Evolutionary conservation across 768 basidiomycete species (phyloP), one percentile per base, ranked within the genome.

Genomic region (Termitomyces sp.): DNA sequence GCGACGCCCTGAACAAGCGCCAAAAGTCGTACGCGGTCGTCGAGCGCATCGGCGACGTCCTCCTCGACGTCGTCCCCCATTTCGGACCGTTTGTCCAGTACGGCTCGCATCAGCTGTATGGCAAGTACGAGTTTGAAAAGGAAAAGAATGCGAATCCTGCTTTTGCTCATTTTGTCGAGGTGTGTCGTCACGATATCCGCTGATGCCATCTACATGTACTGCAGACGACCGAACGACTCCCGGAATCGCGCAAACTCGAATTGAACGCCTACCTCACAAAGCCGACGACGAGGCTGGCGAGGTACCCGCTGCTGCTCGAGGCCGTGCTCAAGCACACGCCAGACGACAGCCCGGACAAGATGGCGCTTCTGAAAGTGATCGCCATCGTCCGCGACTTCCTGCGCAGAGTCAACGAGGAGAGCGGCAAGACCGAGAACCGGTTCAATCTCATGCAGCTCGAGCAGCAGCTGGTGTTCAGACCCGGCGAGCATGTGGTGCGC

Each of bases 61-160:
- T 98, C 26, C 73, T 93, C 46, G 95, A 98, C 33, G 75, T 81
- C 22, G 91, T 95, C 2, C 91, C 92, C 0, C 81, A 88, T 67
- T 97, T 99, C 64, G 83, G 78, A 10, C 97, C 97, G 1, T 99
- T 98, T 66, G 94, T 98, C 49, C 85, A 84, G 34, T 99, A 98
- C 66, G 97, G 96, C 45, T 87, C 94, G 9, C 96, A 98, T 68
- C 97, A 99, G 71, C 76, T 98, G 56, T 98, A 96, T 68, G 97
- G 97, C 13, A 99, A 98, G 73, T 98, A 93, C 69, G 95, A 98
- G 74, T 98, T 99, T 70, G 97, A 99, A 77, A 96, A 92, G 80
- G 97, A 98, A 80, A 98, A 98, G 78, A 86, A 81, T 55, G 81
- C 86, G 51, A 99, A 99, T 73, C 83, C 89, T 5, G 90, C 86